Conservation (phyloP, 2,329 filamentous ascomycete species). For the Sporothrix schenckii region DNA sequence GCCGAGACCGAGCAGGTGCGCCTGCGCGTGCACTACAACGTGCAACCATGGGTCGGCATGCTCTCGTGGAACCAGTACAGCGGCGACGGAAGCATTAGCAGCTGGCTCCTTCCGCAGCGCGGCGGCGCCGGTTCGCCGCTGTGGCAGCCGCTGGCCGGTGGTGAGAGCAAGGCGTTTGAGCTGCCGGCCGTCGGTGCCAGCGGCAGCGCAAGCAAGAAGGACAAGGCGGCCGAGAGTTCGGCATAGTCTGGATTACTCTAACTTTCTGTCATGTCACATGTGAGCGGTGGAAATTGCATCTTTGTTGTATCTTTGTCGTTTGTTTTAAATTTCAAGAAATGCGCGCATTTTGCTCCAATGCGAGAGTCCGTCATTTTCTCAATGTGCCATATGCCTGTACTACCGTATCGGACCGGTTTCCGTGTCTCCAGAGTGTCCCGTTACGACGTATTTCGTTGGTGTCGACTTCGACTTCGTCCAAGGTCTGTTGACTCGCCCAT, state of each 20-base stretch:
- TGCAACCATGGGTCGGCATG: constrained; percentile 93
- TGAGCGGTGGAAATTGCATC: neutral
- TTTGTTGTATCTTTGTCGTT: neutral
- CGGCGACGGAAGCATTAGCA: constrained; percentile 49
- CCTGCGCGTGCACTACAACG: constrained; percentile 87
- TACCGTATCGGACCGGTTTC: too few species aligned
- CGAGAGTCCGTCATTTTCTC: neutral
- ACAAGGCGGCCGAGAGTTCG: constrained; percentile 4
- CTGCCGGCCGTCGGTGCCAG: constrained; percentile 58
- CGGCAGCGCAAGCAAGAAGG: constrained; percentile 20
- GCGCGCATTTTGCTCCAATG: neutral
- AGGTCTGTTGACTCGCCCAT: neutral
- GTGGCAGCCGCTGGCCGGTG: constrained; percentile 68
- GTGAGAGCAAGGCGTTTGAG: constrained; percentile 64
- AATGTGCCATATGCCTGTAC: neutral
- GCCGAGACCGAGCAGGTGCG: constrained; percentile 73
- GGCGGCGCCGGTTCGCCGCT: constrained; percentile 33
- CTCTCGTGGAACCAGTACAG: constrained; percentile 75
- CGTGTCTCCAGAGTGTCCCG: neutral
- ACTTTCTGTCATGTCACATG: neutral
- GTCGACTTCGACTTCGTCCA: neutral
- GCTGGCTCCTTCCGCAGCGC: constrained; percentile 30
- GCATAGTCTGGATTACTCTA: neutral
- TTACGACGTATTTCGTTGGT: neutral
- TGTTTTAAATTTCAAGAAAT: neutral